Percentiles rank a stretch among this genome's conserved stretches.
Evolutionary conservation across 176 grass and related monocot species (phyloP).

Genomic region (bread wheat (Triticum aestivum)): DNA sequence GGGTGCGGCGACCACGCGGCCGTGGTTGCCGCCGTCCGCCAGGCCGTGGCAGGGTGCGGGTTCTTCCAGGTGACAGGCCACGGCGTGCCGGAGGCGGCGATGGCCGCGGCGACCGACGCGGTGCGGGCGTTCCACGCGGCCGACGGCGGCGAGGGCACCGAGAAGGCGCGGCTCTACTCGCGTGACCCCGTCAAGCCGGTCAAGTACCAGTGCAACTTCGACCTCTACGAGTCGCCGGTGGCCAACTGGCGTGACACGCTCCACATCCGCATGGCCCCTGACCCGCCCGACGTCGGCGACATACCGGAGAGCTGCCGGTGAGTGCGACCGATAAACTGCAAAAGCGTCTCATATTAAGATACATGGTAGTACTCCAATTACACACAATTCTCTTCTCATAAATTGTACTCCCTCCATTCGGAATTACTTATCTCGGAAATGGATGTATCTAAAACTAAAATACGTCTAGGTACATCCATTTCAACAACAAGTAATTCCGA

Average conservation of each 20-base stretch:
- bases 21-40: conserved; percentile 22
- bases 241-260: conserved; percentile 65
- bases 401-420: no score
- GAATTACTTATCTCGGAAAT: no score
- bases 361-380: no score
- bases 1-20: not conserved
- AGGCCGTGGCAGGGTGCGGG: conserved; percentile 42
- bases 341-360: no score
- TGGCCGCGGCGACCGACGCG: not conserved
- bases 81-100: conserved; percentile 1
- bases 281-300: conserved; percentile 27
- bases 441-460: no score
- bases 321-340: no score
- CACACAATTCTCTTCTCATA: no score
- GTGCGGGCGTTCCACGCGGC: conserved; percentile 45
- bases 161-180: conserved; percentile 62
- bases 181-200: conserved; percentile 36
- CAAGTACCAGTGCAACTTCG: conserved; percentile 63
- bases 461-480: no score
- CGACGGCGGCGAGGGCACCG: conserved; percentile 12
- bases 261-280: conserved; percentile 47
- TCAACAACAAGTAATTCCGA: no score
- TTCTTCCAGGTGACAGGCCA: conserved; percentile 67
- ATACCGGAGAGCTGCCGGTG: conserved; percentile 51
- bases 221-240: conserved; percentile 43